A percentile compares a stretch with the other conserved stretches of the same genome.
Evolutionary conservation across 192 early-diverging fungal genomes (phyloP).

Genomic region (Coemansia sp.): DNA sequence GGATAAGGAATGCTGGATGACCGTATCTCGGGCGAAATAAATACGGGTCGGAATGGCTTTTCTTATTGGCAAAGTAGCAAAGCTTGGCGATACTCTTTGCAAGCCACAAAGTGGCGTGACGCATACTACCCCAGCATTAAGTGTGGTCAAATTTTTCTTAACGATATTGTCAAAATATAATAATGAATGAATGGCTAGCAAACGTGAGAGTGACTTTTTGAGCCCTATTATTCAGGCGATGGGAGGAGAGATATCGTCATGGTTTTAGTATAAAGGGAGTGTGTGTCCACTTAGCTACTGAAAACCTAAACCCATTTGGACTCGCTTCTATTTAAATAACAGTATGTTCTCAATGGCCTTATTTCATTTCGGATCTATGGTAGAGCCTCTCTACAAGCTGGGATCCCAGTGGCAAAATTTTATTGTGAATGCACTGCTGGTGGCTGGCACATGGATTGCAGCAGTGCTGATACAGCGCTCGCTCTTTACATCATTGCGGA

Average conservation of each 20-base stretch:
- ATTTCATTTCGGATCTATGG: background rate
- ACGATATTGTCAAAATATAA: no score
- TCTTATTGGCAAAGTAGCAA: no score
- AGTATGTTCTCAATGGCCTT: background rate
- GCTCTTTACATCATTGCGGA: slow-evolving; percentile 15
- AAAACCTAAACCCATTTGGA: background rate
- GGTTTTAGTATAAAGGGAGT: no score
- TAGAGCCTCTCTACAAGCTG: background rate
- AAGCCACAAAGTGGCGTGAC: background rate
- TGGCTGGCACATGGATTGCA: background rate
- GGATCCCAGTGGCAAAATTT: background rate
- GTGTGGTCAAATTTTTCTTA: no score
- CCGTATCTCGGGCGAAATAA: slow-evolving; percentile 12
- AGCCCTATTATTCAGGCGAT: no score
- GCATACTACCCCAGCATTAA: background rate
- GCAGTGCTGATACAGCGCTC: background rate
- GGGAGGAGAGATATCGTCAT: no score
- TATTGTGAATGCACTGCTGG: background rate
- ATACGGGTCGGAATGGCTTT: background rate
- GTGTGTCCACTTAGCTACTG: no score
- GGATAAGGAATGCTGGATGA: no score
- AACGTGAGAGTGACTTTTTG: no score
- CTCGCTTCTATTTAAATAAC: background rate
- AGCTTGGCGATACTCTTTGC: background rate
- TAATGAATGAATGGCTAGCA: no score